Conservation (phyloP, 345 rosid species). For the Camelina hispida region DNA sequence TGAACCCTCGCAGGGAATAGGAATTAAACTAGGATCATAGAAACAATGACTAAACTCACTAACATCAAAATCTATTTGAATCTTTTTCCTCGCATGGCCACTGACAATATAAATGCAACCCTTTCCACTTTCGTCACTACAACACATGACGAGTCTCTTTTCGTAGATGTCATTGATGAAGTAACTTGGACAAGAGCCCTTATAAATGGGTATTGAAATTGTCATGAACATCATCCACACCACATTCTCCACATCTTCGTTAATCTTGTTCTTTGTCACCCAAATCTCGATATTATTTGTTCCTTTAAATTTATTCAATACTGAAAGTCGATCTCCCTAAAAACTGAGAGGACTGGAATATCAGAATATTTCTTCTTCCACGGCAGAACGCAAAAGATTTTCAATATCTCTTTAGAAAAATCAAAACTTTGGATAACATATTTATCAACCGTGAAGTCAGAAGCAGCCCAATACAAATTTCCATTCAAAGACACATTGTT, state of each 20-base stretch:
- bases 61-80: neutral
- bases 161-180: neutral
- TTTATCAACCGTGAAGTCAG: neutral
- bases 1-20: neutral
- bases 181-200: constrained; percentile 1
- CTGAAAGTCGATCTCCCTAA: neutral
- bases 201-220: neutral
- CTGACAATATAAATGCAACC: neutral
- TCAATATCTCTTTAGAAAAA: neutral
- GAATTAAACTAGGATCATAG: neutral
- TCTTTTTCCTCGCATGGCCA: neutral
- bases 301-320: neutral
- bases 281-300: neutral
- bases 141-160: constrained; percentile 7
- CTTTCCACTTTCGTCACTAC: neutral
- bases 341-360: neutral
- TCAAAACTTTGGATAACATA: neutral
- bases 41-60: neutral
- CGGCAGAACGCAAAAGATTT: neutral
- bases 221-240: neutral
- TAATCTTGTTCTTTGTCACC: neutral
- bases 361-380: neutral
- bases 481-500: constrained; percentile 1
- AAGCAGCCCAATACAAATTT: constrained; percentile 5
- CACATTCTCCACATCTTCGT: neutral